A percentile compares a stretch with the other conserved stretches of the same genome.
Evolutionary conservation across 108 stramenopile species (phyloP).

Genomic region (Skeletonema costatum): DNA sequence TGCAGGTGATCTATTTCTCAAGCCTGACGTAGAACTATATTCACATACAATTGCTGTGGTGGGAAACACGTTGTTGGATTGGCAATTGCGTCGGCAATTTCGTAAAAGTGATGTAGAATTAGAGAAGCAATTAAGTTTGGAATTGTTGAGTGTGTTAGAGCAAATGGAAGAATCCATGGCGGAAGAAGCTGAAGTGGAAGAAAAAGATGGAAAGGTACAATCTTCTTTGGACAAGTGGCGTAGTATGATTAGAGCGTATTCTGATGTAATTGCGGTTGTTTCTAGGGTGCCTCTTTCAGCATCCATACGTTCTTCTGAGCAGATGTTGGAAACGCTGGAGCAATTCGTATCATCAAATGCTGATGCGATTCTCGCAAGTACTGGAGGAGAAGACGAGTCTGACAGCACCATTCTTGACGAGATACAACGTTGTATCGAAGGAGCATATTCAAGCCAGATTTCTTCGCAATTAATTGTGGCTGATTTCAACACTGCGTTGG

Average conservation of each 20-base stretch:
- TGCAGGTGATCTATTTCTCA: conserved; percentile 36
- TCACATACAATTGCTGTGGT: conserved; percentile 21
- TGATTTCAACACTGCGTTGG: conserved; percentile 17
- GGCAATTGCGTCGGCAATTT: conserved; percentile 2
- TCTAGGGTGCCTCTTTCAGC: conserved; percentile 11
- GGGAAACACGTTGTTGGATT: conserved; percentile 32
- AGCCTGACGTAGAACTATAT: conserved; percentile 38
- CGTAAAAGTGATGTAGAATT: background rate
- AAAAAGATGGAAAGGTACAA: background rate
- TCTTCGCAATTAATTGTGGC: conserved; percentile 10
- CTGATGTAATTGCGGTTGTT: conserved; percentile 28
- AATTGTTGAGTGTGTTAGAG: conserved; percentile 16
- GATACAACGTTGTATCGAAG: conserved; percentile 30
- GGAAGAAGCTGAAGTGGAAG: background rate
- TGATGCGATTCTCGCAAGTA: conserved; percentile 2
- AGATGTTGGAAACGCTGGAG: conserved; percentile 32
- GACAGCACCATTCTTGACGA: conserved; percentile 5
- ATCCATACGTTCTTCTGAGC: background rate
- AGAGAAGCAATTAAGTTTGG: conserved; percentile 10
- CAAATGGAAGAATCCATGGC: conserved; percentile 13
- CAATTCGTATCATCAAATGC: conserved; percentile 11
- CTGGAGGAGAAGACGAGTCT: background rate
- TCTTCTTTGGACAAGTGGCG: conserved; percentile 14
- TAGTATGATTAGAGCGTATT: conserved; percentile 22
- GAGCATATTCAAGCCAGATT: conserved; percentile 21